Conservation (phyloP, 352 stramenopile genomes). For the Phytopythium delawarense region DNA sequence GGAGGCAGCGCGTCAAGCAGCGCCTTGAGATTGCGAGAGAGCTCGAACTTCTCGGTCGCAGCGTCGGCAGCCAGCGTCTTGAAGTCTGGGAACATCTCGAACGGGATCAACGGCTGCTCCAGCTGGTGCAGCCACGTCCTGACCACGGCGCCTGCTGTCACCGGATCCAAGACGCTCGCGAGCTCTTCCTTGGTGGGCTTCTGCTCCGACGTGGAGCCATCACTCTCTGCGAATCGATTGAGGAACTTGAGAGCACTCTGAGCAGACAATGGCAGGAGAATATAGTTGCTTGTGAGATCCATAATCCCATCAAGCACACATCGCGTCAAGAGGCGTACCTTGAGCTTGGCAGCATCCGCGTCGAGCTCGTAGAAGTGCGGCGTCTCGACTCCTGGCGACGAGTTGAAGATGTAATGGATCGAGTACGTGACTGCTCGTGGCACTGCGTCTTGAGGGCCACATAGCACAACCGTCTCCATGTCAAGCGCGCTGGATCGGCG, state of each 20-base stretch:
- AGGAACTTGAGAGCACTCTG: slow-evolving; percentile 51
- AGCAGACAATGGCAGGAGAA: no score
- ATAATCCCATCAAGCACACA: slow-evolving; percentile 9
- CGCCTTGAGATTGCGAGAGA: slow-evolving; percentile 48
- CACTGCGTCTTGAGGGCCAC: slow-evolving; percentile 36
- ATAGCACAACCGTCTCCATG: slow-evolving; percentile 42
- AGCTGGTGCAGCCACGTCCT: slow-evolving; percentile 63
- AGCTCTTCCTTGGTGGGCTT: slow-evolving; percentile 62
- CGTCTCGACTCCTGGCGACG: slow-evolving; percentile 71
- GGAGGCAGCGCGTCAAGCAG: slow-evolving; percentile 52
- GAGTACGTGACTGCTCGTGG: slow-evolving; percentile 50
- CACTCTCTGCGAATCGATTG: slow-evolving; percentile 47
- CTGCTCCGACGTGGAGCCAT: slow-evolving; percentile 10
- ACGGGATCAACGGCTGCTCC: slow-evolving; percentile 60
- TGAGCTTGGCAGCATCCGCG: slow-evolving; percentile 38
- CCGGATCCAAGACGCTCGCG: slow-evolving; percentile 45
- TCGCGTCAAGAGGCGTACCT: slow-evolving; percentile 24
- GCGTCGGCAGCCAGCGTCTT: slow-evolving; percentile 33
- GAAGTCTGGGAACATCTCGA: slow-evolving; percentile 64
- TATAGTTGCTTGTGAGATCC: neutral
- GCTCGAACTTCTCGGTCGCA: slow-evolving; percentile 42
- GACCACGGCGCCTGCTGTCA: slow-evolving; percentile 57
- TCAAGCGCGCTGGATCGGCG: slow-evolving; percentile 41
- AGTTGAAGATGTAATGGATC: slow-evolving; percentile 85
- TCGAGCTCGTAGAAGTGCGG: slow-evolving; percentile 67